phyloP scores from a whole-genome alignment of 345 rosid genomes.

The Passiflora organensis region DNA sequence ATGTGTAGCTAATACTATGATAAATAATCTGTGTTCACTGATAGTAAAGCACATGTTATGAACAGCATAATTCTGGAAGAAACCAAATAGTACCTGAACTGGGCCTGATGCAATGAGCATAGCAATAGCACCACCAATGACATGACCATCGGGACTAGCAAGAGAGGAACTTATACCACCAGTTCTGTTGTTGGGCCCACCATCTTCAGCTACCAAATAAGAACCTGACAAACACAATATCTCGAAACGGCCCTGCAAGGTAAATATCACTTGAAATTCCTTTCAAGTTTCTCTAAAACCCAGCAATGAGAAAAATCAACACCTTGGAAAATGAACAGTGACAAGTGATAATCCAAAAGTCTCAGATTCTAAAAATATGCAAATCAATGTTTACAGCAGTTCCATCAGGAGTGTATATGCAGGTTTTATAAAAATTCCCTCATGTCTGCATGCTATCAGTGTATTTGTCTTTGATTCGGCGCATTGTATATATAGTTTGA shows the following conservation, averaged over 20 bases:
- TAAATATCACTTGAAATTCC: slow-evolving; percentile 26
- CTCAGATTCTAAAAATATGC: background rate
- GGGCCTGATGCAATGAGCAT: slow-evolving; percentile 74
- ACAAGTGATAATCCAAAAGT: background rate
- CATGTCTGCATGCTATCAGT: no score
- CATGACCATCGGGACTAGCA: slow-evolving; percentile 86
- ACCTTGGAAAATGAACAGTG: background rate
- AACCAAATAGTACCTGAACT: slow-evolving; percentile 56
- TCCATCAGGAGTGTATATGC: background rate
- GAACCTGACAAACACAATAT: slow-evolving; percentile 94
- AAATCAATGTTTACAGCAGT: background rate
- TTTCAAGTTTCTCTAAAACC: background rate
- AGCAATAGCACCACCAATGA: slow-evolving; percentile 84
- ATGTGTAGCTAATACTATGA: no score
- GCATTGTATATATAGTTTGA: no score
- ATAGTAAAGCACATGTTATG: no score
- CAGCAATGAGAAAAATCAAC: background rate
- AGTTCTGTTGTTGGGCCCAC: slow-evolving; percentile 64
- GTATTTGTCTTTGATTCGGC: no score
- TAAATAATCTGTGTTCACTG: no score
- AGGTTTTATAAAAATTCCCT: no score
- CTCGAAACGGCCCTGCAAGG: slow-evolving; percentile 80
- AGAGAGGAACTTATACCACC: slow-evolving; percentile 95
- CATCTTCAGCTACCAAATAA: slow-evolving; percentile 82
- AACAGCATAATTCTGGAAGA: no score